Base-by-base conservation (phyloP, 495 filamentous ascomycete species). In the Penicillium taxi region DNA sequence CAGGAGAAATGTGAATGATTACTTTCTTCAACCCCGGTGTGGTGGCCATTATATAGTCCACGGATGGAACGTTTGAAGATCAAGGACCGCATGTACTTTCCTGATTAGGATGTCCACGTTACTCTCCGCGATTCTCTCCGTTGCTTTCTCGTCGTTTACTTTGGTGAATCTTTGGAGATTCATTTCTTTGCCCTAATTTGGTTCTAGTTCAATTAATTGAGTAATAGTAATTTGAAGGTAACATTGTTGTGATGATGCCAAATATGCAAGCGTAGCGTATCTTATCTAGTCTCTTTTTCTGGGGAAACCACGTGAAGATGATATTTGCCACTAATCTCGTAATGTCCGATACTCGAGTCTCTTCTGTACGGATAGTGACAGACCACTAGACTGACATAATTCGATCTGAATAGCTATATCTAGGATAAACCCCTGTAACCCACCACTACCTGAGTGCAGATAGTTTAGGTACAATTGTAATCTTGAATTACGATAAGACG, bases 41-140 rank as follows among this genome's bases (percentile, higher is more conserved):
- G n/a, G n/a, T n/a, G 36, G 23, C 30, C 27, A 28, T 52, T 52
- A 52, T 52, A 52, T 52, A 48, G 42, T 11, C n/a, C n/a, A n/a
- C n/a, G n/a, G n/a, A n/a, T n/a, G n/a, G n/a, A n/a, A n/a, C n/a
- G n/a, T n/a, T n/a, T n/a, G n/a, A n/a, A 26, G 37, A 49, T 44
- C 37, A 28, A 53, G 34, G 18, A 5, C 41, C 52, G 52, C 52
- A 50, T 52, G 43, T 41, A 55, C 52, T 44, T 55, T 30, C 52
- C 52, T 12, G 35, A 37, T 44, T n/a, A 15, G 45, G 52, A n/a
- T 45, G 40, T 41, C 36, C 27, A 18, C 33, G 38, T 44, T 41
- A 51, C 25, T 48, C 41, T 44, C 25, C 41, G 44, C 44, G 44
- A 46, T 26, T 14, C 18, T 12, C 6, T 21, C 20, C 9, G 5